Evolutionary conservation across 2,329 filamentous ascomycete genomes (phyloP), one percentile per base, ranked within the genome.

Genomic region (Endothia cerciana): DNA sequence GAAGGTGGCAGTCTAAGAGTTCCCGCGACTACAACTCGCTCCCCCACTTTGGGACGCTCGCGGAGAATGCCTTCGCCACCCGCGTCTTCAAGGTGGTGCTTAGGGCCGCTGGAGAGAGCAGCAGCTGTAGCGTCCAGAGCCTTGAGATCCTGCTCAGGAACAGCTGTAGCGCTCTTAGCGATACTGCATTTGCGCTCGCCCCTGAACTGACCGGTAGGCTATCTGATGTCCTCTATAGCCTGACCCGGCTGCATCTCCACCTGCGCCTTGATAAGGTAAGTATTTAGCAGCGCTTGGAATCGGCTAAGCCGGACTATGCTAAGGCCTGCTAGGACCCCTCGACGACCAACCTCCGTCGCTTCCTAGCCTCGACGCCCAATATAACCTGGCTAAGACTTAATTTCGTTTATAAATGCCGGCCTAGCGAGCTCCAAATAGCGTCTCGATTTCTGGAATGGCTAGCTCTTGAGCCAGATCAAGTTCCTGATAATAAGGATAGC

Each of bases 321-420:
- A 22, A 36, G 28, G 59, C 47, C 55, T 64, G 43, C 15, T 68
- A 68, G 45, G 70, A 62, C 33, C 65, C 61, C 10, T n/a, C 5
- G 33, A 64, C 71, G 41, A 70, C 68, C 57, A 70, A 45, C 67
- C 33, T 78, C 1, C 69, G 73, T 15, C 69, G 69, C 19, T 84
- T 85, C 59, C 73, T 86, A 4, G 70, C 72, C 0, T 73, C 73
- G 36, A 72, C 78, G 0, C 67, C 74, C 3, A 82, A 83, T 25
- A 66, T 89, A 6, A 77, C 78, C 38, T 81, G 85, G 69, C 76
- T 89, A 4, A 80, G 86, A 2, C 71, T 88, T 53, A 88, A 88
- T 69, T 82, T 84, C 38, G 69, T 71, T 17, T 8, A 41, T 10
- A 65, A 61, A 19, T 1, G 2, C 4, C 17, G 40, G 3, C 25